Percentiles rank a stretch among this genome's conserved stretches.
Conservation (phyloP, 768 basidiomycete species). For the Lactifluus hygrophoroides region DNA sequence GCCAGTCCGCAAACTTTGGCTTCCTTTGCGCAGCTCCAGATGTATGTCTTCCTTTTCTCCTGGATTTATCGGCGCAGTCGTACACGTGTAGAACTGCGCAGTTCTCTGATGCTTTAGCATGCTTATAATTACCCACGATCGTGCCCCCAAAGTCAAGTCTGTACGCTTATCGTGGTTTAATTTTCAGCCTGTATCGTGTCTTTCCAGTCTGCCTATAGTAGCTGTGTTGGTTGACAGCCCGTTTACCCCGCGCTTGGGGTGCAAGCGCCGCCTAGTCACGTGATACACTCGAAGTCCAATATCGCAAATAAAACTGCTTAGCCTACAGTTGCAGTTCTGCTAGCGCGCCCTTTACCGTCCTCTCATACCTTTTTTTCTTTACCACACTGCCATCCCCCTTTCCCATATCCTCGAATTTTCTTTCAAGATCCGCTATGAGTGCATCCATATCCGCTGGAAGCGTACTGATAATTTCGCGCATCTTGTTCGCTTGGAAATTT, state of each 20-base stretch:
- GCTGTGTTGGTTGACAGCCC: too few relatives aligned
- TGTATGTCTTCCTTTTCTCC: neutral
- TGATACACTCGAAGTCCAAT: too few relatives aligned
- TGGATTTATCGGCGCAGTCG: too few relatives aligned
- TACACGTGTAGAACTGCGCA: neutral
- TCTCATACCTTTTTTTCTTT: constrained; percentile 2
- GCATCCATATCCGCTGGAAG: constrained; percentile 4
- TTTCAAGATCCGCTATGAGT: constrained; percentile 1
- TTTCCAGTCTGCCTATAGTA: too few relatives aligned
- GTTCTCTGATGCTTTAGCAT: neutral
- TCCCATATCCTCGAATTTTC: neutral
- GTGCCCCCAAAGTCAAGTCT: neutral
- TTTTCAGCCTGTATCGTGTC: neutral
- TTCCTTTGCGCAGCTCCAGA: neutral
- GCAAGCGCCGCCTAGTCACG: too few relatives aligned
- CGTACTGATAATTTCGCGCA: constrained; percentile 2
- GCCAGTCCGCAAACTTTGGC: too few relatives aligned
- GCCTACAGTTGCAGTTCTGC: constrained; percentile 9
- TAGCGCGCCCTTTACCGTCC: constrained; percentile 5
- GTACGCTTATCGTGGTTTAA: neutral
- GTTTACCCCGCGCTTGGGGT: too few relatives aligned
- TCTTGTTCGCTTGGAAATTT: constrained; percentile 1
- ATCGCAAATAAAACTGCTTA: too few relatives aligned
- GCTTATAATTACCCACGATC: neutral
- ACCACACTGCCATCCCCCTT: neutral